These are phyloP conservation scores for Acacia acuminata DNA, from an alignment of 306 rosid species.

Conservation along the genomic window DNA sequence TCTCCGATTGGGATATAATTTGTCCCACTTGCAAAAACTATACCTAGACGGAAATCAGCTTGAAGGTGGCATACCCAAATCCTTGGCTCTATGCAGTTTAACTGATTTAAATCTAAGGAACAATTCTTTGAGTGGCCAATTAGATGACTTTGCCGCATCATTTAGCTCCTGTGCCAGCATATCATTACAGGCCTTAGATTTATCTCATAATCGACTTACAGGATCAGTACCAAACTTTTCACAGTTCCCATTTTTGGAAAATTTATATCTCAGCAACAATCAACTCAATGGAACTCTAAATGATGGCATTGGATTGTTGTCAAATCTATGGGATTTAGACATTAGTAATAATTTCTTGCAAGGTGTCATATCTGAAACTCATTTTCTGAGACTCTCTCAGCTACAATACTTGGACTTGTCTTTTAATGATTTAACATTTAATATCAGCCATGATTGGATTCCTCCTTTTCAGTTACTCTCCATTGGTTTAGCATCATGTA, in stretches of 20 bases:
- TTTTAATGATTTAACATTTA: not conserved
- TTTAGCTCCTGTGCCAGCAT: not conserved
- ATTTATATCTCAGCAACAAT: not conserved
- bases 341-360: not conserved
- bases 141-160: not conserved
- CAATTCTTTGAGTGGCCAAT: not conserved
- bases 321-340: rapidly evolving
- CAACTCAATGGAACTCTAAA: not conserved
- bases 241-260: not conserved
- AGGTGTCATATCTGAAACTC: not conserved
- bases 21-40: not conserved
- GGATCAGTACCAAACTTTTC: not conserved
- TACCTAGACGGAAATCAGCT: not conserved
- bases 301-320: not conserved
- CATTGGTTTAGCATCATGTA: not conserved
- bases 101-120: rapidly evolving
- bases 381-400: not conserved
- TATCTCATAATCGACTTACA: not conserved
- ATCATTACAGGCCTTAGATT: not conserved
- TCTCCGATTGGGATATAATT: not conserved
- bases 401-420: not conserved
- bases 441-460: not conserved
- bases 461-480: not conserved
- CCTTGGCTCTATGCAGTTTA: not conserved
- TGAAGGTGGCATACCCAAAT: not conserved